Evolutionary conservation across 2,329 filamentous ascomycete genomes (phyloP).

Genomic region (Cladobotryum mycophilum): DNA sequence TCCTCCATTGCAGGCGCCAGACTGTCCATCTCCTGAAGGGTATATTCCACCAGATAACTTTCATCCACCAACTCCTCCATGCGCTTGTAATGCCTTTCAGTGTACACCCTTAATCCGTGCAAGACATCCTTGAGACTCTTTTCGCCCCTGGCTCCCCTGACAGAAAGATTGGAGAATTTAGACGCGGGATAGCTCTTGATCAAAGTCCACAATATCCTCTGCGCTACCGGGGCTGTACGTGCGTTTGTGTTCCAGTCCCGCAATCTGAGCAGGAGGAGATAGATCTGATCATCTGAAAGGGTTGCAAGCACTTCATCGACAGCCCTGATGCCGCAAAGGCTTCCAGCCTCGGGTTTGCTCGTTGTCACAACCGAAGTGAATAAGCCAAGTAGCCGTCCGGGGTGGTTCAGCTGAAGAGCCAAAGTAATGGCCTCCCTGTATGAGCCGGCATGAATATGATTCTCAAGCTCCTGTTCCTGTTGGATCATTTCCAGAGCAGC

Average conservation of each 20-base stretch:
- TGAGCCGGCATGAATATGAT: slow-evolving; percentile 80
- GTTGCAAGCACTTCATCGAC: slow-evolving; percentile 80
- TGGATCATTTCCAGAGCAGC: slow-evolving; percentile 77
- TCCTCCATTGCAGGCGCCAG: slow-evolving; percentile 43
- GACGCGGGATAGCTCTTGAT: slow-evolving; percentile 75
- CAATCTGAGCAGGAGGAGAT: slow-evolving; percentile 70
- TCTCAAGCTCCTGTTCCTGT: slow-evolving; percentile 89
- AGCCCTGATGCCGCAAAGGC: slow-evolving; percentile 56
- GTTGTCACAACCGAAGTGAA: slow-evolving; percentile 74
- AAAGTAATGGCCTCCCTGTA: slow-evolving; percentile 91
- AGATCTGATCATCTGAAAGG: slow-evolving; percentile 80
- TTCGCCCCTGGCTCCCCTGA: slow-evolving; percentile 50
- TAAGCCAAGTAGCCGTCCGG: slow-evolving; percentile 73
- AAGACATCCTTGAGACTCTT: slow-evolving; percentile 75
- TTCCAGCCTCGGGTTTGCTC: slow-evolving; percentile 52
- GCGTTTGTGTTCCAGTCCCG: slow-evolving; percentile 98
- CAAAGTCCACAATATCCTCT: slow-evolving; percentile 74
- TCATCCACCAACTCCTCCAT: slow-evolving; percentile 89
- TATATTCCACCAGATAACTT: slow-evolving; percentile 91
- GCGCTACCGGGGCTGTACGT: slow-evolving; percentile 75
- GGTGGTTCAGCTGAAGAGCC: slow-evolving; percentile 89
- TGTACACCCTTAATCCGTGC: slow-evolving; percentile 83
- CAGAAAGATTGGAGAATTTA: slow-evolving; percentile 65
- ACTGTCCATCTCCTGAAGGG: slow-evolving; percentile 85
- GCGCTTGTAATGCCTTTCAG: slow-evolving; percentile 84